A percentile compares a stretch with the other conserved stretches of the same genome.
phyloP scores from a whole-genome alignment of 139 green algal genomes.

The Chlorella sorokiniana region DNA sequence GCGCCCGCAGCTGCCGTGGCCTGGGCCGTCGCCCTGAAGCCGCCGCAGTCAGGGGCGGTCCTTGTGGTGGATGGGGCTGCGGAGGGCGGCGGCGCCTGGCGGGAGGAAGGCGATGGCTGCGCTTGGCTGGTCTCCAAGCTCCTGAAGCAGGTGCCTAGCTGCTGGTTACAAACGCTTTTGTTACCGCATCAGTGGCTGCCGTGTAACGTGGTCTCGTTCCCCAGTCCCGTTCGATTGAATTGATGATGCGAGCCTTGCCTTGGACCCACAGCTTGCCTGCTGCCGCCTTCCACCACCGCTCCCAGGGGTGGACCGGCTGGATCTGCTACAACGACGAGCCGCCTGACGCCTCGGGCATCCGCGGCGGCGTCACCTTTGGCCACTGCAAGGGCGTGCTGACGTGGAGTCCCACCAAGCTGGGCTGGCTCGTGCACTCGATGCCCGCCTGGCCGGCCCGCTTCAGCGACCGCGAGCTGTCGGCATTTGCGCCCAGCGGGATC shows the following conservation, averaged over 20 bases:
- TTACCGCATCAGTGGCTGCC: no score
- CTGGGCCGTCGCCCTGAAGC: not conserved
- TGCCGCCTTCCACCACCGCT: not conserved
- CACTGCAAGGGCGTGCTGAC: conserved; percentile 23
- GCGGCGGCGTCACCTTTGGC: not conserved
- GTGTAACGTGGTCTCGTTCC: no score
- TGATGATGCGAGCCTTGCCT: no score
- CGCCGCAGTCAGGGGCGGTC: not conserved
- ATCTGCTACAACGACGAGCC: conserved; percentile 22
- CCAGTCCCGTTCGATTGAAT: no score
- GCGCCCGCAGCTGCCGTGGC: not conserved
- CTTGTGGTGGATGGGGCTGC: not conserved
- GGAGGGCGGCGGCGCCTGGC: not conserved
- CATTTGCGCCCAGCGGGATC: not conserved
- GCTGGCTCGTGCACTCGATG: conserved; percentile 21
- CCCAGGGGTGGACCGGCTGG: conserved; percentile 3
- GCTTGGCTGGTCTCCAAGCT: not conserved
- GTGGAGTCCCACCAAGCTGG: not conserved
- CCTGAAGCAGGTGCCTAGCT: not conserved
- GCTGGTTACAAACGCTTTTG: no score
- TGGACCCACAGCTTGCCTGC: not conserved
- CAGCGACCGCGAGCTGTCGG: not conserved
- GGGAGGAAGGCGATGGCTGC: not conserved
- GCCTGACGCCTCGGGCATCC: not conserved
- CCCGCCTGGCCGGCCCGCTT: not conserved